Conservation (phyloP, 495 filamentous ascomycete species). For the Talaromyces ruber region DNA sequence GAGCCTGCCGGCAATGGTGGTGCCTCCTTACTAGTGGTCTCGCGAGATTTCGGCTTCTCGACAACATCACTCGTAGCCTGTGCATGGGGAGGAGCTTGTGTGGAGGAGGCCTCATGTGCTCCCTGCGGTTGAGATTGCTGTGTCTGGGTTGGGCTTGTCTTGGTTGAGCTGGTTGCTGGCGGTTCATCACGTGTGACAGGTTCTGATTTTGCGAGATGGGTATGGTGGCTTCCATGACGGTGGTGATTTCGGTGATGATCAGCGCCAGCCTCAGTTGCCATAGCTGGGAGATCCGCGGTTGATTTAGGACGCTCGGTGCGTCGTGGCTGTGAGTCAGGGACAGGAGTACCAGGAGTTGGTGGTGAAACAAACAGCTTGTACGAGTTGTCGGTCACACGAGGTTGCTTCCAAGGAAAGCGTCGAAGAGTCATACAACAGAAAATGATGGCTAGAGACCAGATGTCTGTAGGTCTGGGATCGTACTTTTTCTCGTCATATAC, state of each 20-base stretch:
- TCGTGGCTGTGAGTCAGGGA: conserved; percentile 35
- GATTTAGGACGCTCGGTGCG: conserved; percentile 29
- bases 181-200: conserved; percentile 8
- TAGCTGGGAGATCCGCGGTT: conserved; percentile 24
- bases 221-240: conserved; percentile 11
- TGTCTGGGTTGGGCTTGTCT: conserved; percentile 4
- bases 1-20: conserved; percentile 26
- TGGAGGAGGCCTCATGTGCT: neutral
- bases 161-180: neutral
- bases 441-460: conserved; percentile 98
- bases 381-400: conserved; percentile 84
- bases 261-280: neutral
- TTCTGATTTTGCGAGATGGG: conserved; percentile 1
- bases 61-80: neutral
- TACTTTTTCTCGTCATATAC: conserved; percentile 94
- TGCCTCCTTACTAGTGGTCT: conserved; percentile 43
- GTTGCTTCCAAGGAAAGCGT: conserved; percentile 96
- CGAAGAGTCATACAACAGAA: conserved; percentile 98
- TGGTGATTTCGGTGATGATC: conserved; percentile 17
- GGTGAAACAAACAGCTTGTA: conserved; percentile 84
- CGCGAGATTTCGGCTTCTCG: conserved; percentile 11
- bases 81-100: neutral
- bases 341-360: conserved; percentile 47
- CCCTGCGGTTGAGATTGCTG: conserved; percentile 1
- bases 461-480: conserved; percentile 87